Conservation (phyloP, 805 yeast genomes). For the Suhomyces pyralidae region DNA sequence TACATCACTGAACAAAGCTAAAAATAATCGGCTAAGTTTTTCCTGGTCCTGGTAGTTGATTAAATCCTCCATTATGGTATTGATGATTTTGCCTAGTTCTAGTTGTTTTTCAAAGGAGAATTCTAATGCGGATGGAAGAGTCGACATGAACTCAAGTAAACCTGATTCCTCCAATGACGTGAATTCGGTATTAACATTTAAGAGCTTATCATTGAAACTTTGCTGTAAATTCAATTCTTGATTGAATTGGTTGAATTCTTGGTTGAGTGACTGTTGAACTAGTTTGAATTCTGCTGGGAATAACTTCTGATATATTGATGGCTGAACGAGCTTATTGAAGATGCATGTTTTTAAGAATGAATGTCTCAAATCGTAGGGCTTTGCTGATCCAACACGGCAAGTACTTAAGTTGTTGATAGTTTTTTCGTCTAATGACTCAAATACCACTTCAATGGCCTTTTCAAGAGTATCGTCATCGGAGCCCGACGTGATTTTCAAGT, state of each 20-base stretch:
- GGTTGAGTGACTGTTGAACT: constrained; percentile 21
- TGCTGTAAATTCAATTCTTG: constrained; percentile 16
- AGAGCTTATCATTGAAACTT: constrained; percentile 29
- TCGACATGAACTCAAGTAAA: constrained; percentile 24
- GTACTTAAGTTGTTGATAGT: background rate
- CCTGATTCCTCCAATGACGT: constrained; percentile 41
- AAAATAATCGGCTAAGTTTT: constrained; percentile 20
- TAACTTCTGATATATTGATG: constrained; percentile 21
- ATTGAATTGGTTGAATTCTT: constrained; percentile 25
- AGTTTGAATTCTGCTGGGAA: constrained; percentile 28
- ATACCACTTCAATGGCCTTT: constrained; percentile 14
- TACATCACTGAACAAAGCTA: constrained; percentile 11
- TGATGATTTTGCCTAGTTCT: constrained; percentile 20
- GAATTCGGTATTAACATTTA: constrained; percentile 35
- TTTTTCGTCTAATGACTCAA: constrained; percentile 8
- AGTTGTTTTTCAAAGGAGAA: constrained; percentile 21
- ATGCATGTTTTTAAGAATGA: constrained; percentile 30
- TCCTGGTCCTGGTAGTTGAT: constrained; percentile 28
- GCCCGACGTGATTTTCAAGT: constrained; percentile 11
- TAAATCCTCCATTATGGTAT: constrained; percentile 21
- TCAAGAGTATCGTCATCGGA: constrained; percentile 15
- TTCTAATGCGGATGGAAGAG: constrained; percentile 20
- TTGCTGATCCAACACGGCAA: constrained; percentile 8
- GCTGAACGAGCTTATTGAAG: constrained; percentile 24
- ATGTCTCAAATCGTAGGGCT: constrained; percentile 22